phyloP scores from a whole-genome alignment of 1,284 basidiomycete species.

The Grifola frondosa region DNA sequence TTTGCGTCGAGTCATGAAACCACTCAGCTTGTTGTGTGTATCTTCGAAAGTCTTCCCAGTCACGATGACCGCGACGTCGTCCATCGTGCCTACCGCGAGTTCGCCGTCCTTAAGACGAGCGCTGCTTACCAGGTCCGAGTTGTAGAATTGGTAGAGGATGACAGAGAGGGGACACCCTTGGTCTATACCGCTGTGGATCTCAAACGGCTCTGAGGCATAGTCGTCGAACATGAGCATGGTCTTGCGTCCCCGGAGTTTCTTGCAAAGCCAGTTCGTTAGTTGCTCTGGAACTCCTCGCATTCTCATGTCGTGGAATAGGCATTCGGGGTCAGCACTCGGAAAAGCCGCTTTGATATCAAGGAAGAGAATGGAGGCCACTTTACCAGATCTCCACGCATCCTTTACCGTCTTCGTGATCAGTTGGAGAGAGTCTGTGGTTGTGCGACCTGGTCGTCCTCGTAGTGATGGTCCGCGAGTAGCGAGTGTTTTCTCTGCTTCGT shows the following conservation, averaged over 20 bases:
- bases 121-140: constrained; percentile 26
- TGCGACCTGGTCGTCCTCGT: constrained; percentile 35
- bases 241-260: constrained; percentile 20
- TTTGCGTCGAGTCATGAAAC: constrained; percentile 20
- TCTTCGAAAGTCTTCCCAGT: constrained; percentile 14
- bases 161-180: constrained; percentile 37
- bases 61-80: constrained; percentile 25
- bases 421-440: constrained; percentile 39
- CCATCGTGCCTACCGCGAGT: constrained; percentile 28
- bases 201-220: constrained; percentile 23
- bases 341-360: constrained; percentile 43
- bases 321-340: constrained; percentile 30
- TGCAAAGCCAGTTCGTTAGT: constrained; percentile 23
- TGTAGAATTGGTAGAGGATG: constrained; percentile 36
- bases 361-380: constrained; percentile 35
- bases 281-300: constrained; percentile 27
- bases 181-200: constrained; percentile 30
- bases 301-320: constrained; percentile 35
- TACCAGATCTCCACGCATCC: constrained; percentile 32
- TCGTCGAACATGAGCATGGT: constrained; percentile 33
- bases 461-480: constrained; percentile 30
- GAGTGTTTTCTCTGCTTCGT: constrained; percentile 20
- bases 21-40: constrained; percentile 13
- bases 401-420: constrained; percentile 31
- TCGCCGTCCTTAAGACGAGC: constrained; percentile 13